A percentile compares a stretch with the other conserved stretches of the same genome.
phyloP scores from a whole-genome alignment of 495 filamentous ascomycete genomes.

The Aspergillus diversus region DNA sequence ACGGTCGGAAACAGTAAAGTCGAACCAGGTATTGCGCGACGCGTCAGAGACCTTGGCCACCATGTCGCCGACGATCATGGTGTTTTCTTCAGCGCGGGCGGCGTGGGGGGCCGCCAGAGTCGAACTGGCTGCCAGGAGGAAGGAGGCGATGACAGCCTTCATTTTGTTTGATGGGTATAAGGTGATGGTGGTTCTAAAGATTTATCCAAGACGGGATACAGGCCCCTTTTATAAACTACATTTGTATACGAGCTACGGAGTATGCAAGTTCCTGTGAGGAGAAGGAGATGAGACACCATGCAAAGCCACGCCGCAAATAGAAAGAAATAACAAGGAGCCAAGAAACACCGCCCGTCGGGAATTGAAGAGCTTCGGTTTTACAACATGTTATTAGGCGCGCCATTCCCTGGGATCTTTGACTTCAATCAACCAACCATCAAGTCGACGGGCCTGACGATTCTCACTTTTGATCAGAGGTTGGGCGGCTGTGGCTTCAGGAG shows the following conservation, averaged over 20 bases:
- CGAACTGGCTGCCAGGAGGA: background rate
- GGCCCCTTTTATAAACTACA: background rate
- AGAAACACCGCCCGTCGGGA: background rate
- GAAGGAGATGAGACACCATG: background rate
- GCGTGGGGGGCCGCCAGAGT: background rate
- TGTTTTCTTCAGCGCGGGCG: background rate
- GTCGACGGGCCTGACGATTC: background rate
- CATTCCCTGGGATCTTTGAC: background rate
- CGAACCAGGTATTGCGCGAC: background rate
- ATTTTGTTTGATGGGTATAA: no score
- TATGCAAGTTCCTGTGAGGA: background rate
- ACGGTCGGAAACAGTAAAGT: background rate
- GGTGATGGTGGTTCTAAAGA: background rate
- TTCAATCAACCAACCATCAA: background rate
- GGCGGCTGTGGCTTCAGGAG: background rate
- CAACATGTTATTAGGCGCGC: background rate
- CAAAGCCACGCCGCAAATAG: slow-evolving; percentile 1
- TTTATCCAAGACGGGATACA: background rate
- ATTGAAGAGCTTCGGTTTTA: no score
- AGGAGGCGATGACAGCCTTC: background rate
- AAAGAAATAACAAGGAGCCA: no score
- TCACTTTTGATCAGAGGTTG: background rate
- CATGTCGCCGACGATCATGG: background rate
- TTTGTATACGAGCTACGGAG: background rate
- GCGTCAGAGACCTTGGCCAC: background rate